Evolutionary conservation across 306 rosid genomes (phyloP), one percentile per base, ranked within the genome.

Genomic region (Senna tora): DNA sequence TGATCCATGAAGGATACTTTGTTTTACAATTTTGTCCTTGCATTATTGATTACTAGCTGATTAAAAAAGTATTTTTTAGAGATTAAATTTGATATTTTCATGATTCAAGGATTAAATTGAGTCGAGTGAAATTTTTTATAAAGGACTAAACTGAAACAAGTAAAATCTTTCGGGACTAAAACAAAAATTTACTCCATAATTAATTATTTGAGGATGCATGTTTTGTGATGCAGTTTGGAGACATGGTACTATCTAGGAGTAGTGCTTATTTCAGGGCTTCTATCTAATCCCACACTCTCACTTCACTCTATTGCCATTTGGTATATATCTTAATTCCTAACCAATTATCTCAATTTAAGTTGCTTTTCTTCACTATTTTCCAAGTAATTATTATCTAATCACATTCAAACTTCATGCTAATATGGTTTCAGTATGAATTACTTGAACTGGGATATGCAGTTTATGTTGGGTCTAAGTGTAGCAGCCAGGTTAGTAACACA

Each of bases 211-310:
- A 61, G 9, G 22, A 25, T 56, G 64, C 22, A 66, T 50, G 41
- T 62, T n/a, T n/a, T n/a, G n/a, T 49, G 16, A 28, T 80, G 83
- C 58, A 83, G 90, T 76, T 87, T 91, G 89, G 96, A 91, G 89
- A 85, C 87, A 85, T 91, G 97, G 92, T 91, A 89, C 80, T 82
- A 15, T 73, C 97, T 87, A 25, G 91, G 90, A 56, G 87, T 91
- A n/a, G 90, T 88, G 39, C 87, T 87, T 43, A 79, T 91, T 80
- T 88, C 96, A 76, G 97, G 97, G 43, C 75, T 91, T 9, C 92
- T 87, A 28, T 3, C 80, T 12, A 78, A 85, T 19, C 49, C 67
- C 10, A 61, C 49, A 2, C 0, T 61, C 14, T 5, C 67, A 36
- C 67, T 61, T 5, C 49, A 61, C 67, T 61, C 67, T 3, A 61